A percentile compares a stretch with the other conserved stretches of the same genome.
Conservation (phyloP, 169 alveolate species). For the Sarcocystis neurona region DNA sequence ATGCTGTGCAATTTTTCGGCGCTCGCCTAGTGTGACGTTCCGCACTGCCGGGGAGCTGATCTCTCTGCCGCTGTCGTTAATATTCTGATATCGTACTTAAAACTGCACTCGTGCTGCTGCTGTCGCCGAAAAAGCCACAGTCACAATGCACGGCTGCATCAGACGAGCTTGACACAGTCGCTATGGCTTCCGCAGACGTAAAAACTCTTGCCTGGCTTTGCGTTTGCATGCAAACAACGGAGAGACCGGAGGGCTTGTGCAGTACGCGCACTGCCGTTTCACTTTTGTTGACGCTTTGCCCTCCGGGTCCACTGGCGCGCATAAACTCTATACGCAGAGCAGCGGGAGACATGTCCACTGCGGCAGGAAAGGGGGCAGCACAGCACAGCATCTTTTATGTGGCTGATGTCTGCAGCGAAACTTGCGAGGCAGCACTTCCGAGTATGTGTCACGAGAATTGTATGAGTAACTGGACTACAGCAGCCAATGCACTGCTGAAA, state of each 20-base stretch:
- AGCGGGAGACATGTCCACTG: slow-evolving; percentile 57
- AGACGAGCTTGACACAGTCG: too few species aligned
- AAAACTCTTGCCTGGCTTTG: slow-evolving; percentile 52
- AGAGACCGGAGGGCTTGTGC: slow-evolving; percentile 91
- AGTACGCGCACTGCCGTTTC: slow-evolving; percentile 93
- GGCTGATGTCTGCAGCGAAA: not conserved
- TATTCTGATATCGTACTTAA: too few species aligned
- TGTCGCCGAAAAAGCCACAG: too few species aligned
- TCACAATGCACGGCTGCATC: too few species aligned
- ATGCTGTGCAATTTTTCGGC: too few species aligned
- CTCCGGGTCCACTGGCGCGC: slow-evolving; percentile 95
- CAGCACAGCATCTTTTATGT: not conserved
- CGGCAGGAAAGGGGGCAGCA: not conserved
- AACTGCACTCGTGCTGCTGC: too few species aligned
- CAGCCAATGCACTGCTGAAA: too few species aligned
- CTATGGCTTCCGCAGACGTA: not conserved
- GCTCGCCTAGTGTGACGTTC: too few species aligned
- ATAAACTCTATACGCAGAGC: slow-evolving; percentile 86
- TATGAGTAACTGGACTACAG: too few species aligned
- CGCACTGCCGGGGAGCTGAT: too few species aligned
- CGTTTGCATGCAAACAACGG: slow-evolving; percentile 72
- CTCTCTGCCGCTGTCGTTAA: too few species aligned
- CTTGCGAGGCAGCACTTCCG: not conserved
- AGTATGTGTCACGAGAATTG: not conserved
- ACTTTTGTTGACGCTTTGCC: slow-evolving; percentile 93